A percentile compares a stretch with the other conserved stretches of the same genome.
phyloP scores from a whole-genome alignment of 768 basidiomycete genomes.

The Mycena alexandri region DNA sequence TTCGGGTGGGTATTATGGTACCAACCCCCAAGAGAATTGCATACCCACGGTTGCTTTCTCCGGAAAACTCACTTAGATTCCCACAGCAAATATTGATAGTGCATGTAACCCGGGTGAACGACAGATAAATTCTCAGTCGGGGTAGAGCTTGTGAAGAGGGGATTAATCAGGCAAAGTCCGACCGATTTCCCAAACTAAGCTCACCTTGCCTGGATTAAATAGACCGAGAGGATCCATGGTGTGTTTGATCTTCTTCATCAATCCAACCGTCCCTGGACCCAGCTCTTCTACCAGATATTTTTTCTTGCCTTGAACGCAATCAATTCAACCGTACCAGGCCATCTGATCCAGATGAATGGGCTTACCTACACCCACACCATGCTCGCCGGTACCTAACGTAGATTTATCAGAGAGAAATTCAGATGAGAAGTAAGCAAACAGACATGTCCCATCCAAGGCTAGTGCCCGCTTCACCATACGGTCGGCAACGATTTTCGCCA shows the following conservation, averaged over 20 bases:
- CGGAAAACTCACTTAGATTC: too few relatives aligned
- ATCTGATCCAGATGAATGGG: too few relatives aligned
- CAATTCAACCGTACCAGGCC: too few relatives aligned
- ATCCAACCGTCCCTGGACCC: constrained; percentile 81
- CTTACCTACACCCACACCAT: constrained; percentile 81
- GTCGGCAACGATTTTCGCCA: constrained; percentile 61
- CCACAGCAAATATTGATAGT: not conserved
- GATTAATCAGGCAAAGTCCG: not conserved
- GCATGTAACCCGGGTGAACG: too few relatives aligned
- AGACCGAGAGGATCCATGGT: constrained; percentile 80
- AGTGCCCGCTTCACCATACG: constrained; percentile 77
- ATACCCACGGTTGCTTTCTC: too few relatives aligned
- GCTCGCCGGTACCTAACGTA: constrained; percentile 77
- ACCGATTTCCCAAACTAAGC: not conserved
- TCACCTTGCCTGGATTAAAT: constrained; percentile 88
- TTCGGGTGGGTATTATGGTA: too few relatives aligned
- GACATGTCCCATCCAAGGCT: constrained; percentile 80
- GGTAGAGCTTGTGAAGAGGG: constrained; percentile 10
- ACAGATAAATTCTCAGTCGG: constrained; percentile 5
- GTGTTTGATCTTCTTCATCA: constrained; percentile 88
- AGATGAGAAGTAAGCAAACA: constrained; percentile 34
- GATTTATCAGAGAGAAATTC: not conserved
- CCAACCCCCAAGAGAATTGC: too few relatives aligned
- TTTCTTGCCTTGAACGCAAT: constrained; percentile 62
- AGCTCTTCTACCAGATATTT: constrained; percentile 86